Evolutionary conservation across 495 filamentous ascomycete species (phyloP), one percentile per base, ranked within the genome.

Genomic region (Copromyces sp.): DNA sequence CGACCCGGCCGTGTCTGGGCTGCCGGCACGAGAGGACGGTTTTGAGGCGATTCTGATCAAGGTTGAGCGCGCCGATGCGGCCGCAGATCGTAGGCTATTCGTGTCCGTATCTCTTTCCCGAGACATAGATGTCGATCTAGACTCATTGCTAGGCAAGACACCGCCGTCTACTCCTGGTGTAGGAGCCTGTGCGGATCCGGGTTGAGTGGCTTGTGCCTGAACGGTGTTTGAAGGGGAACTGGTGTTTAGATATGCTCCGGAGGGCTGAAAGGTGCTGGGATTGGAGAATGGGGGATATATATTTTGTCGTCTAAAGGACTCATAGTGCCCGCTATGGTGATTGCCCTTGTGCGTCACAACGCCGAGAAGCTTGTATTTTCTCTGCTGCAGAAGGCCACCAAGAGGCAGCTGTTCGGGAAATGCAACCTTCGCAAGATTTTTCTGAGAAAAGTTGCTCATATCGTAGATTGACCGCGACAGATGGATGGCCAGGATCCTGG

Each of bases 251-350:
- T 90, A 93, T 35, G 89, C 88, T 3, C 88, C 90, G 9, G 89
- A 90, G 8, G 87, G 83, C 65, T 90, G 89, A 81, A 94, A 93
- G 0, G 88, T 87, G 78, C 91, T 88, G 0, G 93, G 92, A 1
- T 93, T 98, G 0, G 93, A 93, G 76, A 89, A 98, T 0, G 94
- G 93, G 2, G 88, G 84, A 68, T 81, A 80, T 69, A 86, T 78
- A 72, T 90, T 89, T 80, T 98, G 97, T n/a, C 95, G 88, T 39
- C 95, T 88, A 82, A 98, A 98, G 2, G 94, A 93, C 79, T 99
- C 95, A 81, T 99, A 99, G 79, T 99, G 95, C 2, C 95, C 95
- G 73, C 93, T 97, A 76, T 97, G 90, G 81, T 99, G 95, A 73
- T 92, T 96, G 24, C 95, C 95, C 78, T 97, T 97, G 78, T 99